Percentiles rank a stretch among this genome's conserved stretches.
Conservation (phyloP, 1,139 yeast species). For the Zygotorulaspora mrakii region DNA sequence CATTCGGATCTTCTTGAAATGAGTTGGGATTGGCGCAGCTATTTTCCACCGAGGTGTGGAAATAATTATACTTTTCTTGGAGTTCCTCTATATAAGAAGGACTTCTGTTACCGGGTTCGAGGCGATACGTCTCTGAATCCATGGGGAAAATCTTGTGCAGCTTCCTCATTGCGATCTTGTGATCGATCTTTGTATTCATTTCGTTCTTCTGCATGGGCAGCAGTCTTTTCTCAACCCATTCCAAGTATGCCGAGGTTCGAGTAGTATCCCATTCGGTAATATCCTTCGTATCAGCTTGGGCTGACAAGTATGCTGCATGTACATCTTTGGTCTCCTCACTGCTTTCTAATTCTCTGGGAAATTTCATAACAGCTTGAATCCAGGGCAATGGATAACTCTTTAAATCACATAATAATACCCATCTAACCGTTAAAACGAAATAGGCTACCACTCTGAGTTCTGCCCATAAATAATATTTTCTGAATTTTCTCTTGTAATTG, state of each 20-base stretch:
- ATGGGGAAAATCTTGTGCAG: conserved; percentile 31
- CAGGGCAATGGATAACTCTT: conserved; percentile 17
- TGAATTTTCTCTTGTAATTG: conserved; percentile 15
- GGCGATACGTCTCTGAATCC: conserved; percentile 7
- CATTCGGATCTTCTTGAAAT: conserved; percentile 4
- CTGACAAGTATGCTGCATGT: conserved; percentile 15
- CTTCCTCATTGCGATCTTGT: conserved; percentile 32
- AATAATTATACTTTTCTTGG: conserved; percentile 25
- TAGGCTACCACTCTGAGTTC: conserved; percentile 26
- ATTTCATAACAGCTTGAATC: conserved; percentile 15
- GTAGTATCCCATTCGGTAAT: conserved; percentile 22
- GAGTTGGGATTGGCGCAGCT: conserved; percentile 7
- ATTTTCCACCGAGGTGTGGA: conserved; percentile 11
- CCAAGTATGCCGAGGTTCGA: conserved; percentile 25
- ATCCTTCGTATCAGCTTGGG: conserved; percentile 8
- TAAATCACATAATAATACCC: conserved; percentile 21
- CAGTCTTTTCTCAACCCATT: conserved; percentile 30
- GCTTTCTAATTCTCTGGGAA: conserved; percentile 8
- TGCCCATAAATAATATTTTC: conserved; percentile 18
- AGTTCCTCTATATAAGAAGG: conserved; percentile 22
- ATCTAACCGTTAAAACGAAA: conserved; percentile 24
- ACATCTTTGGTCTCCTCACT: conserved; percentile 14
- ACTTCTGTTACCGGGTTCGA: background rate
- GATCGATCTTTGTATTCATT: conserved; percentile 25
- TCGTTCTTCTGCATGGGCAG: conserved; percentile 19